phyloP scores from a whole-genome alignment of 805 yeast genomes.

The Pichia gijzeniarum region DNA sequence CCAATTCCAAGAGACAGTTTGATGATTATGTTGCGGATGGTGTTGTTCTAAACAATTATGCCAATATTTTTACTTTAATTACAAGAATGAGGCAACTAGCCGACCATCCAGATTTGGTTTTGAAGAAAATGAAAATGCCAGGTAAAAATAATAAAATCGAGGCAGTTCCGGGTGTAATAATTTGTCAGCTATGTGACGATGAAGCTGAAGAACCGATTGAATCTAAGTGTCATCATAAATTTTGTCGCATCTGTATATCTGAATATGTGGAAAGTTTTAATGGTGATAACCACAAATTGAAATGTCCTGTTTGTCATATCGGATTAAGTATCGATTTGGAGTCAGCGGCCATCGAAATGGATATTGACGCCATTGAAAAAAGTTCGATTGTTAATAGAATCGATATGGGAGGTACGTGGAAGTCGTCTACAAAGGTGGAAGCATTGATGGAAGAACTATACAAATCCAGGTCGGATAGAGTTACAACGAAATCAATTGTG shows the following conservation, averaged over 20 bases:
- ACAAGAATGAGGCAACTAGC: constrained; percentile 98
- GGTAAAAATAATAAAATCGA: constrained; percentile 27
- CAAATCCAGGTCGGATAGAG: constrained; percentile 74
- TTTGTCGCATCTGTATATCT: constrained; percentile 86
- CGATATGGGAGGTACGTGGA: constrained; percentile 83
- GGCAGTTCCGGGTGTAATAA: constrained; percentile 42
- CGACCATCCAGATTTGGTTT: constrained; percentile 94
- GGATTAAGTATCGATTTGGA: constrained; percentile 84
- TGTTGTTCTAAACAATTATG: constrained; percentile 92
- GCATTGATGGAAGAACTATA: constrained; percentile 92
- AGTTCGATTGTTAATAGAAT: constrained; percentile 82
- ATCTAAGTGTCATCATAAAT: constrained; percentile 88
- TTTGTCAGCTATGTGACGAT: constrained; percentile 93
- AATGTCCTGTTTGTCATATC: constrained; percentile 96
- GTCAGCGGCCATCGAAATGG: constrained; percentile 78
- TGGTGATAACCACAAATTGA: constrained; percentile 51
- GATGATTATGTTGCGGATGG: constrained; percentile 94
- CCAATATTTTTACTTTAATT: constrained; percentile 90
- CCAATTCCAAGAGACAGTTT: constrained; percentile 81
- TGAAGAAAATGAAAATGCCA: constrained; percentile 48
- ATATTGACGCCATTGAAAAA: constrained; percentile 47
- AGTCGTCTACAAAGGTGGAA: constrained; percentile 92
- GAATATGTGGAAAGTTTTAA: constrained; percentile 83
- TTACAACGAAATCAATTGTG: constrained; percentile 91
- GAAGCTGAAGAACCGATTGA: constrained; percentile 97